These are phyloP conservation scores for Takakia lepidozioides DNA, from an alignment of 225 moss, liverwort and hornwort genomes.

Conservation along the genomic window DNA sequence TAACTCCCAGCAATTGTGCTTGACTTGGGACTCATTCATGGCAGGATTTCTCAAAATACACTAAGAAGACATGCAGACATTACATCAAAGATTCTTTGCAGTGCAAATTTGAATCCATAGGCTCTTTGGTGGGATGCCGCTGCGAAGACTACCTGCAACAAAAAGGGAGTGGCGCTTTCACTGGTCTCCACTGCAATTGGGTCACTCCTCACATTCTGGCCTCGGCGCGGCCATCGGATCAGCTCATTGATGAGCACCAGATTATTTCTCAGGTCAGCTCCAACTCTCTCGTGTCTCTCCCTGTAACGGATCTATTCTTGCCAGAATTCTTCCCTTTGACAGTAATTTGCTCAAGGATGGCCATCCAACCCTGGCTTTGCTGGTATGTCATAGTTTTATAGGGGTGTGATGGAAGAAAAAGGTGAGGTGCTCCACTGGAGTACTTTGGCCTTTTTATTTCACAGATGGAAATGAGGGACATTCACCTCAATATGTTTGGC, in stretches of 20 bases:
- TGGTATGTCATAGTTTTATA: no score
- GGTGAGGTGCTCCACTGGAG: no score
- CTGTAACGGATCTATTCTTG: no score
- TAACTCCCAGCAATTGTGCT: no score
- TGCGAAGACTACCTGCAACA: constrained; percentile 36
- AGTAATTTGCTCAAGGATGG: background rate
- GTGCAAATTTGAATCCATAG: constrained; percentile 16
- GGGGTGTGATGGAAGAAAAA: no score
- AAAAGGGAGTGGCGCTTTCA: constrained; percentile 41
- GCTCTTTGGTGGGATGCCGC: constrained; percentile 14
- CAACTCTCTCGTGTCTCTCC: no score
- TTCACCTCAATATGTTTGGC: no score
- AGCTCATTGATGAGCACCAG: constrained; percentile 37
- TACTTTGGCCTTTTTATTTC: no score
- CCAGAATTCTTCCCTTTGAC: background rate
- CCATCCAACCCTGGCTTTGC: no score
- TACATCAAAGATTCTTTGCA: constrained; percentile 11
- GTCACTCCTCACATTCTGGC: constrained; percentile 48
- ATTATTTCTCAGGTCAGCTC: constrained; percentile 46
- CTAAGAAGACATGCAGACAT: constrained; percentile 8
- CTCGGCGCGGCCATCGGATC: constrained; percentile 41
- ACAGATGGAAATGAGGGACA: no score
- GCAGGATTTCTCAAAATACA: constrained; percentile 1
- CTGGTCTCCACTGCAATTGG: constrained; percentile 66
- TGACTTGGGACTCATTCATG: no score